A percentile compares a stretch with the other conserved stretches of the same genome.
Conservation (phyloP, 768 basidiomycete species). For the Inosperma sp. region DNA sequence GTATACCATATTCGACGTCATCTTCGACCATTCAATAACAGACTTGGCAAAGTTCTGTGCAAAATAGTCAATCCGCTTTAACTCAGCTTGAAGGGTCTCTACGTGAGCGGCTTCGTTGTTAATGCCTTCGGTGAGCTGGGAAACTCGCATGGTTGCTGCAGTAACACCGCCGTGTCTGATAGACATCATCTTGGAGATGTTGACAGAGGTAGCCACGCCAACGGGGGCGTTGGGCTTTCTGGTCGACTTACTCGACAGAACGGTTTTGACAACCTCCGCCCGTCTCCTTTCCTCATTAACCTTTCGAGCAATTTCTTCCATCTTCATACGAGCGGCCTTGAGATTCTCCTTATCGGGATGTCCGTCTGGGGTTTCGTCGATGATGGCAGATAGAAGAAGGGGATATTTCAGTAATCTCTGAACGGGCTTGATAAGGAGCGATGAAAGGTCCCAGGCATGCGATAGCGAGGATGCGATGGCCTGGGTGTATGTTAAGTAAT, state of each 20-base stretch:
- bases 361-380: constrained; percentile 64
- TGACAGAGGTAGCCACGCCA: constrained; percentile 52
- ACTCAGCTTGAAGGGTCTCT: constrained; percentile 48
- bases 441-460: constrained; percentile 89
- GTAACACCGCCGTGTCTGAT: constrained; percentile 33
- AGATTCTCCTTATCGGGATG: constrained; percentile 65
- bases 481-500: constrained; percentile 65
- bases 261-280: constrained; percentile 75
- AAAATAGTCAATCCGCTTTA: constrained; percentile 54
- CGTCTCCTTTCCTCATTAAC: constrained; percentile 77
- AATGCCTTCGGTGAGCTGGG: constrained; percentile 11
- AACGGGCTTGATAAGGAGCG: constrained; percentile 95
- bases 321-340: constrained; percentile 45
- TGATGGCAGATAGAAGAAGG: constrained; percentile 72
- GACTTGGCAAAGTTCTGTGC: constrained; percentile 58
- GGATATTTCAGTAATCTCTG: constrained; percentile 95
- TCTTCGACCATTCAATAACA: constrained; percentile 58
- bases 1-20: constrained; percentile 45
- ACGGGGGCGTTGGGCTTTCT: constrained; percentile 36
- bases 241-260: constrained; percentile 6
- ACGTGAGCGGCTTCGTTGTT: constrained; percentile 46
- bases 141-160: constrained; percentile 24
- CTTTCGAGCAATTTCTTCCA: constrained; percentile 69
- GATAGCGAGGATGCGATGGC: constrained; percentile 65
- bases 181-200: constrained; percentile 57